phyloP scores from a whole-genome alignment of 2,329 filamentous ascomycete species.

The Botryotinia convoluta region DNA sequence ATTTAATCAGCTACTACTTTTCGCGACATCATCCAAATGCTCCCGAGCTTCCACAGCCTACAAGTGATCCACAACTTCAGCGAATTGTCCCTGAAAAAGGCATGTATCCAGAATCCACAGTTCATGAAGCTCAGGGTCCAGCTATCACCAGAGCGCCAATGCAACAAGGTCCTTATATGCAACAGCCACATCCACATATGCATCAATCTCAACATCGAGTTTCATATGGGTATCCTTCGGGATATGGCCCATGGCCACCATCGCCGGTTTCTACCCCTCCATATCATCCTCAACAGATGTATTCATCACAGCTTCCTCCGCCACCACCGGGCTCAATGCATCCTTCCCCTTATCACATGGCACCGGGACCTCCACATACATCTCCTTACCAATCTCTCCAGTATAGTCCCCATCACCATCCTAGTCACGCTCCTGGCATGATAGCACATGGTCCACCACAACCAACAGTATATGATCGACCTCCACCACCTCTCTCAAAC shows the following conservation, averaged over 20 bases:
- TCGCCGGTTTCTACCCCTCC: constrained; percentile 55
- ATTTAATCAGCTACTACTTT: constrained; percentile 96
- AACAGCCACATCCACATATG: constrained; percentile 8
- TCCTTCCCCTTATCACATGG: constrained; percentile 35
- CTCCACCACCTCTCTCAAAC: constrained; percentile 39
- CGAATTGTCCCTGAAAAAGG: constrained; percentile 86
- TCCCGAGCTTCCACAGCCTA: constrained; percentile 75
- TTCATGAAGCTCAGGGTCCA: constrained; percentile 81
- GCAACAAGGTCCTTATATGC: constrained; percentile 47
- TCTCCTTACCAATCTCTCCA: constrained; percentile 35
- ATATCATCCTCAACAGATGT: constrained; percentile 43
- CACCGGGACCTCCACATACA: constrained; percentile 33
- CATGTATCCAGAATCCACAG: constrained; percentile 94
- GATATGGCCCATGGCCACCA: constrained; percentile 52
- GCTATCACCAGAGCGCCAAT: constrained; percentile 75
- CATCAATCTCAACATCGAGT: constrained; percentile 38
- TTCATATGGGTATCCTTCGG: constrained; percentile 40
- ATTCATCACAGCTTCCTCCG: constrained; percentile 41
- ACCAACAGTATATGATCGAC: constrained; percentile 37
- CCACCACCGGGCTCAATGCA: constrained; percentile 37
- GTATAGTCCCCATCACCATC: constrained; percentile 32
- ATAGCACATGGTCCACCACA: constrained; percentile 24
- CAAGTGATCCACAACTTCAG: constrained; percentile 73
- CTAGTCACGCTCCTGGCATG: constrained; percentile 24
- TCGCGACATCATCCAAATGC: constrained; percentile 67